A percentile compares a stretch with the other conserved stretches of the same genome.
phyloP scores from a whole-genome alignment of 495 filamentous ascomycete genomes.

The Annulohypoxylon bovei region DNA sequence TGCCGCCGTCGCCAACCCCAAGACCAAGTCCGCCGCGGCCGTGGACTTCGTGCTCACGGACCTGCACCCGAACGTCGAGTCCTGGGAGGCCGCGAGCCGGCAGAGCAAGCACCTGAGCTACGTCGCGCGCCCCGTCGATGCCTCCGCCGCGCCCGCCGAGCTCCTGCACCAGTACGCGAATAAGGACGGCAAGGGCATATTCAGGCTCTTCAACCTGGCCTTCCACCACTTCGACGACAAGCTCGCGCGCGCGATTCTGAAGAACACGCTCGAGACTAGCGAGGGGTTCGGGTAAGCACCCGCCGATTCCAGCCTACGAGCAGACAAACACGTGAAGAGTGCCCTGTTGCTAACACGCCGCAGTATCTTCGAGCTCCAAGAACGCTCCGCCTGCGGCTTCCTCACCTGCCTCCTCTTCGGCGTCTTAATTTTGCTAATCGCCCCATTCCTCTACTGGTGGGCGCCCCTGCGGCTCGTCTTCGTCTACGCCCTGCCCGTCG shows the following conservation, averaged over 20 bases:
- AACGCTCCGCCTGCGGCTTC: slow-evolving; percentile 63
- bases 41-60: slow-evolving; percentile 76
- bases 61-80: slow-evolving; percentile 70
- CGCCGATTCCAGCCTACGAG: neutral
- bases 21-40: slow-evolving; percentile 19
- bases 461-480: slow-evolving; percentile 67
- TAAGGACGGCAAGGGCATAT: slow-evolving; percentile 57
- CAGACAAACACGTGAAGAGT: neutral
- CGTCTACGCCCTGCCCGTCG: slow-evolving; percentile 70
- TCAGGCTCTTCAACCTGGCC: slow-evolving; percentile 75
- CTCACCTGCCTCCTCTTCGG: slow-evolving; percentile 65
- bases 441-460: slow-evolving; percentile 64
- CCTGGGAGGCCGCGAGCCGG: slow-evolving; percentile 65
- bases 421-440: slow-evolving; percentile 61
- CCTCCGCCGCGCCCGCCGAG: slow-evolving; percentile 60
- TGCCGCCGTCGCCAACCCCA: slow-evolving; percentile 36
- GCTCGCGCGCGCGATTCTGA: slow-evolving; percentile 65
- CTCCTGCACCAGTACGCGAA: slow-evolving; percentile 51
- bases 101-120: slow-evolving; percentile 63
- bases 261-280: slow-evolving; percentile 68
- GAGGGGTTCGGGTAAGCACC: slow-evolving; percentile 68
- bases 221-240: slow-evolving; percentile 81
- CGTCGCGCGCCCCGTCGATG: slow-evolving; percentile 68
- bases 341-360: neutral
- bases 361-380: slow-evolving; percentile 79